Evolutionary conservation across 495 filamentous ascomycete species (phyloP), one percentile per base, ranked within the genome.

Genomic region (Lasiosphaeria miniovina): DNA sequence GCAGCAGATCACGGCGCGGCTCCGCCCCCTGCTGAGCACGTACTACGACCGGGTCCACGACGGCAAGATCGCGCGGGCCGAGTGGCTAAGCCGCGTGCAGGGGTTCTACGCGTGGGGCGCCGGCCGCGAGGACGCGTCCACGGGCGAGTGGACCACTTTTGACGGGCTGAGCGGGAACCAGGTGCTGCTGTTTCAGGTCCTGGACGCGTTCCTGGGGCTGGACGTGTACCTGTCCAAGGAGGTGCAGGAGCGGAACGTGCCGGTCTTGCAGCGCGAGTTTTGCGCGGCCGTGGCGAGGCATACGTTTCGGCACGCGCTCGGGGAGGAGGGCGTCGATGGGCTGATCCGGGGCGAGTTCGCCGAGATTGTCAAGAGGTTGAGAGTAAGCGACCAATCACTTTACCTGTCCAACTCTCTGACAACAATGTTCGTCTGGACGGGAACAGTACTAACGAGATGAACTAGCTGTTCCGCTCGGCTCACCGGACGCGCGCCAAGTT

Each of bases 121-220:
- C n/a, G 76, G 73, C 3, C 33, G 54, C 14, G 45, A 62, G 31
- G 58, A 69, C 35, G 64, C 70, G 38, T 0, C 8, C 8, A 41
- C 38, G 43, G 64, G 66, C 8, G 62, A 72, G 36, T 75, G 61
- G 60, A 52, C 70, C 49, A 71, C 75, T 41, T 79, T 72, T 58
- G 74, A 80, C 58, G 78, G 78, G 36, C 57, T 79, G n/a, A 75
- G 71, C 34, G 77, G 77, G 3, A 78, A 74, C 51, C 74, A 80
- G 36, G 62, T 74, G 9, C 59, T 78, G 48, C 49, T 78, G 32
- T 80, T 79, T 61, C 71, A 75, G 51, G 69, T 66, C 1, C 40
- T 79, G 24, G 78, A 81, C 65, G 71, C 70, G 6, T 78, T 77
- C 50, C 60, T 81, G n/a, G 76, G 72, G 4, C 31, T 80, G 15